Conservation (phyloP, 345 rosid genomes). For the Citrus maxima region DNA sequence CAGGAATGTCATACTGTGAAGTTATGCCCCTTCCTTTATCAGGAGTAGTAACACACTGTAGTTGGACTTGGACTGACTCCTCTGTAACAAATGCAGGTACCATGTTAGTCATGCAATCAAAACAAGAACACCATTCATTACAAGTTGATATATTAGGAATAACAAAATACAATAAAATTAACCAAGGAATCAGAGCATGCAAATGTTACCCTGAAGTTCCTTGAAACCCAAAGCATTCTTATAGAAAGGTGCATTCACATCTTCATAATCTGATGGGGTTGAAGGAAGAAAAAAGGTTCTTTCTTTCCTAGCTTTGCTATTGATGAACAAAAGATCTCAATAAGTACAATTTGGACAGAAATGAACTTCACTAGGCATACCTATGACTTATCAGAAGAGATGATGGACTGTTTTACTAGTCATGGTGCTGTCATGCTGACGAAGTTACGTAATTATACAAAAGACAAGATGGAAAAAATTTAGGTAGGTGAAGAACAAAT, state of each 20-base stretch:
- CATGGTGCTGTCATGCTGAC: neutral
- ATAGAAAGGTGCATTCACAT: neutral
- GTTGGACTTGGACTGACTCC: slow-evolving; percentile 37
- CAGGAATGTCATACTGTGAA: slow-evolving; percentile 58
- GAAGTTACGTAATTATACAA: neutral
- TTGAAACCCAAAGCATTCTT: neutral
- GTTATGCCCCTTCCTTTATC: slow-evolving; percentile 80
- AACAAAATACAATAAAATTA: slow-evolving; percentile 4
- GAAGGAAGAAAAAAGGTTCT: neutral
- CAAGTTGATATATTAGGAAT: neutral
- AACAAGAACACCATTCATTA: neutral
- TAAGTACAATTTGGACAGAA: neutral
- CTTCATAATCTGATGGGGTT: neutral
- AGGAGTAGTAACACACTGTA: slow-evolving; percentile 42
- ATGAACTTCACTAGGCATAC: neutral
- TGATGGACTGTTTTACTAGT: neutral
- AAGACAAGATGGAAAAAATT: neutral
- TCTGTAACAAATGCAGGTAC: slow-evolving; percentile 31
- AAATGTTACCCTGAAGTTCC: neutral
- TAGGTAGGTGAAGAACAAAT: neutral
- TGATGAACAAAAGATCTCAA: neutral
- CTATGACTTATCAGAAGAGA: neutral
- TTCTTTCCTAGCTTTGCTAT: neutral
- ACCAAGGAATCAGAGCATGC: neutral
- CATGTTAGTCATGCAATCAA: neutral